Percentiles rank a stretch among this genome's conserved stretches.
phyloP scores from a whole-genome alignment of 345 rosid genomes.

The Atalantia buxifolia region DNA sequence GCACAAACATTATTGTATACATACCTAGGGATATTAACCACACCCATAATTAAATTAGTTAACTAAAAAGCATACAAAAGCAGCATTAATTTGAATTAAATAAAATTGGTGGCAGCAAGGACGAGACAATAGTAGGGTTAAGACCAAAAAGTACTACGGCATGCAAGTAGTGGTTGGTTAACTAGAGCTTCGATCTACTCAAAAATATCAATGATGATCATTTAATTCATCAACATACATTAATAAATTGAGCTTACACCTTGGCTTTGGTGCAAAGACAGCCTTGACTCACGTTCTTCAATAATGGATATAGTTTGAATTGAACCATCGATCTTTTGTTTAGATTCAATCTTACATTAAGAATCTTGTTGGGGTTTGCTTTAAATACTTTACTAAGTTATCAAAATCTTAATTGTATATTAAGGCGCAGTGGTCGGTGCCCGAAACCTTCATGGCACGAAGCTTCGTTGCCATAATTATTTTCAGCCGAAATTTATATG shows the following conservation, averaged over 20 bases:
- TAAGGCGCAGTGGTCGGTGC: constrained; percentile 36
- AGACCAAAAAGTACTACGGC: background rate
- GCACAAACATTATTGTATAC: background rate
- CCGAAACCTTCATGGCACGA: constrained; percentile 33
- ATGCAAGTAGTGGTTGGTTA: background rate
- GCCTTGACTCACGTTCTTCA: constrained; percentile 44
- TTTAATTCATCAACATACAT: background rate
- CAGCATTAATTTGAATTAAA: background rate
- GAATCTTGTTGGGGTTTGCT: constrained; percentile 30
- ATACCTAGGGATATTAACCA: constrained; percentile 14
- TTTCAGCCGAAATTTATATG: background rate
- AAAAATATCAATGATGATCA: background rate
- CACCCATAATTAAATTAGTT: too few species aligned
- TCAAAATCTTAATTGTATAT: background rate
- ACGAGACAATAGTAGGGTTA: background rate
- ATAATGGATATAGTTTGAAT: constrained; percentile 14
- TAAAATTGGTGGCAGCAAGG: background rate
- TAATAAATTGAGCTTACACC: constrained; percentile 19
- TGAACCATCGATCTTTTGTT: background rate
- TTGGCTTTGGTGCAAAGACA: constrained; percentile 39
- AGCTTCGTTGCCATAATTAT: constrained; percentile 26
- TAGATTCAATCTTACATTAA: constrained; percentile 33
- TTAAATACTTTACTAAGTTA: background rate
- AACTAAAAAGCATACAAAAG: too few species aligned
- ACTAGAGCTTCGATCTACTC: constrained; percentile 1